Percentiles rank a stretch among this genome's conserved stretches.
Evolutionary conservation across 805 yeast genomes (phyloP).

Genomic region (Groenewaldozyma salmanticensis): DNA sequence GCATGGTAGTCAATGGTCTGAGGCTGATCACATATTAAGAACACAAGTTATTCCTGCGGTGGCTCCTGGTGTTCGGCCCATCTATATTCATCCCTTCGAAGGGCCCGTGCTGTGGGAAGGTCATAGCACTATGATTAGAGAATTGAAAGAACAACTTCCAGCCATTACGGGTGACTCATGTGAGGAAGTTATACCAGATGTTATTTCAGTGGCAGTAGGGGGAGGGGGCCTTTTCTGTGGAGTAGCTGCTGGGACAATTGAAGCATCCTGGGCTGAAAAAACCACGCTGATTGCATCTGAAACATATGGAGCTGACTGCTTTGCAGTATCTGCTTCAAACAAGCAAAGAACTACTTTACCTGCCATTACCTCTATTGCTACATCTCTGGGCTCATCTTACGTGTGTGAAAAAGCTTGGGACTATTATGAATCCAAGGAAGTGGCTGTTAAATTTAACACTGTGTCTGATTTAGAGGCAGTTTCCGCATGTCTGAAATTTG

Average conservation of each 20-base stretch:
- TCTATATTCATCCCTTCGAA: constrained; percentile 85
- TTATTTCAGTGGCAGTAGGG: constrained; percentile 83
- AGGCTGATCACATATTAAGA: constrained; percentile 64
- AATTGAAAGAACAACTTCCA: constrained; percentile 61
- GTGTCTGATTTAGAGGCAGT: constrained; percentile 48
- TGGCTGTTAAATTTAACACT: constrained; percentile 32
- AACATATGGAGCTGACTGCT: constrained; percentile 52
- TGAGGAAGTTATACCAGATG: too few relatives aligned
- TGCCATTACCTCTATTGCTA: constrained; percentile 40
- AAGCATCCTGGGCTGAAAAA: constrained; percentile 30
- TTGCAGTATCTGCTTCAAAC: constrained; percentile 36
- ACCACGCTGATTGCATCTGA: constrained; percentile 42
- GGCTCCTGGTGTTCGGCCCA: constrained; percentile 34
- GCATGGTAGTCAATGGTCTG: constrained; percentile 69
- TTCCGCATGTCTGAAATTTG: constrained; percentile 37
- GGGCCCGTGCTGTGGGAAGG: constrained; percentile 91
- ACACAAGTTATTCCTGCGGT: constrained; percentile 59
- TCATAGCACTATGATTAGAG: constrained; percentile 88
- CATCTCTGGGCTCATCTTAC: constrained; percentile 49
- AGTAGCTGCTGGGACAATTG: constrained; percentile 65
- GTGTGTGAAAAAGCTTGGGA: constrained; percentile 38
- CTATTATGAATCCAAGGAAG: constrained; percentile 28
- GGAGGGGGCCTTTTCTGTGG: constrained; percentile 92
- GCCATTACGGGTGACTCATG: constrained; percentile 25
- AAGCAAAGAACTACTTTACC: constrained; percentile 34